phyloP scores from a whole-genome alignment of 306 rosid species.

The Vigna radiata region DNA sequence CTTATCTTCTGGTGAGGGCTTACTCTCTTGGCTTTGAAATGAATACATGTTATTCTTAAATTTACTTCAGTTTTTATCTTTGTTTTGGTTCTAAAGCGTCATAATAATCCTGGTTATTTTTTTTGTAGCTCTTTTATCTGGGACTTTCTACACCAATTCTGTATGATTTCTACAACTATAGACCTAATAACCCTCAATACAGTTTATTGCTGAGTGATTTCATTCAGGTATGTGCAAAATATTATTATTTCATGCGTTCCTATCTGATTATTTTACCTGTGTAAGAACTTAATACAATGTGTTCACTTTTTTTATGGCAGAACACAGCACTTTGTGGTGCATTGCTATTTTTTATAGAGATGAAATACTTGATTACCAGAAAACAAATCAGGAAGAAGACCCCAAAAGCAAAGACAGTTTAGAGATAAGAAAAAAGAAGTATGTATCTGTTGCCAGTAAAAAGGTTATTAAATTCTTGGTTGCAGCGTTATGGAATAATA shows the following conservation, averaged over 20 bases:
- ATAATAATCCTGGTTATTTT: not conserved
- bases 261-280: not conserved
- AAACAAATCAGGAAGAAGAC: conserved; percentile 74
- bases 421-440: conserved; percentile 43
- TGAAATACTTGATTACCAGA: conserved; percentile 75
- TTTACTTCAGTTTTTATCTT: not conserved
- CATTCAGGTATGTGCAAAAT: conserved; percentile 70
- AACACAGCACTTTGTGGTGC: conserved; percentile 79
- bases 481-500: conserved; percentile 41
- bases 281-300: conserved; percentile 18
- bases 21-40: conserved; percentile 17
- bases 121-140: conserved; percentile 64
- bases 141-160: conserved; percentile 70
- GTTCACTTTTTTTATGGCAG: conserved; percentile 53
- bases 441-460: conserved; percentile 32
- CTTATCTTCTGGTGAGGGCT: conserved; percentile 71
- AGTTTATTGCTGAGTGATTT: conserved; percentile 62
- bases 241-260: conserved; percentile 5
- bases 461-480: conserved; percentile 36
- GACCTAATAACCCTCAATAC: conserved; percentile 49
- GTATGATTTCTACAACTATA: conserved; percentile 82
- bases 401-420: conserved; percentile 69
- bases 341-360: conserved; percentile 78
- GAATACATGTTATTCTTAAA: not conserved
- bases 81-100: conserved; percentile 12